Evolutionary conservation across 2,329 filamentous ascomycete species (phyloP), one percentile per base, ranked within the genome.

Genomic region (Pseudocercospora eumusae): DNA sequence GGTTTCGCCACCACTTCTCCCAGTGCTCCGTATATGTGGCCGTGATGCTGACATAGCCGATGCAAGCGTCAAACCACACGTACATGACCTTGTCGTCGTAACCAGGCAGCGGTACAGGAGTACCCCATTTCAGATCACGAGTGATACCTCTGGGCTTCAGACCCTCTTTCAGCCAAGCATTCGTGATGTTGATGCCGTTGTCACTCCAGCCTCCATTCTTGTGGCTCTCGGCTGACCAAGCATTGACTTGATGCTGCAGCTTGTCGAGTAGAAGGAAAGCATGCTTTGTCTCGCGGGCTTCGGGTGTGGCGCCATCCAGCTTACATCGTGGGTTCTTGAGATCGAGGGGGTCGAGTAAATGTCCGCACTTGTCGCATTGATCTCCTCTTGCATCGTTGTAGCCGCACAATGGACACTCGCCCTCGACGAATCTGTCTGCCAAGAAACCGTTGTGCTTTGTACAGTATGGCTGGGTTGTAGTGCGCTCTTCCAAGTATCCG

Each of bases 21-120:
- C 93, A 97, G 65, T 96, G 83, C 49, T 87, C 84, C 4, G 92
- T 96, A 76, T 96, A 96, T 70, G 87, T 92, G 66, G 91, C 91
- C 1, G 93, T 96, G 69, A 97, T 97, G 1, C 92, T 96, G n/a
- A 92, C 88, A 75, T 97, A 97, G 20, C 93, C 93, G 72, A 96
- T 95, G 77, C 91, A 95, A 59, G 91, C 91, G 75, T 96, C 91
- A 74, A 97, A 92, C 92, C 89, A 91, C 63, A 96, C 92, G 73
- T 97, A 97, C 68, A 97, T 87, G 64, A 96, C 93, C 81, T 91
- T 91, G 66, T 88, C 82, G 66, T 88, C 85, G 70, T 88, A 90
- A 11, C 83, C 86, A 28, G 82, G 76, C 2, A 85, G 72, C 27
- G 84, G 84, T 11, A 86, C 83, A 1, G 84, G 81, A 7, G 85